phyloP scores from a whole-genome alignment of 345 rosid species.

The Arabidopsis suecica region DNA sequence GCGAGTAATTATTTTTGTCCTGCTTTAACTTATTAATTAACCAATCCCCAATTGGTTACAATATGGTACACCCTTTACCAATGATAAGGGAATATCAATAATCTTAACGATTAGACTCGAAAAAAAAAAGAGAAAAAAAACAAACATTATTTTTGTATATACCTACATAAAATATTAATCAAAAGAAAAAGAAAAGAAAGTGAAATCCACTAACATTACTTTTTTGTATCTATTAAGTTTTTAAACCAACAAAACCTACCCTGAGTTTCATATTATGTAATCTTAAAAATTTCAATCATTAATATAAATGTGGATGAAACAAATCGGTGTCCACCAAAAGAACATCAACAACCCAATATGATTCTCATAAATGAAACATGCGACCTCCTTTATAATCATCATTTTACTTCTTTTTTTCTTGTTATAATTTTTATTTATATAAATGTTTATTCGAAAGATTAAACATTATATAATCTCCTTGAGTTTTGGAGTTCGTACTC shows the following conservation, averaged over 20 bases:
- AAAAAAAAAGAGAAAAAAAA: too few relatives aligned
- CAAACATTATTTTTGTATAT: neutral
- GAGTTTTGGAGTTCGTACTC: neutral
- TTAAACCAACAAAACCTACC: neutral
- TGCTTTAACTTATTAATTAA: too few relatives aligned
- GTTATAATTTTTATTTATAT: neutral
- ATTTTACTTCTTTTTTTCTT: neutral
- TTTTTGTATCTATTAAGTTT: neutral
- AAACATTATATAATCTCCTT: neutral
- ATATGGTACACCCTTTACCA: too few relatives aligned
- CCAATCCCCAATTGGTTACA: too few relatives aligned
- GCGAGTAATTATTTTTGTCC: too few relatives aligned
- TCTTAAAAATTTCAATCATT: too few relatives aligned
- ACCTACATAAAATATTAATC: neutral
- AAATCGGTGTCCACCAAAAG: conserved; percentile 38
- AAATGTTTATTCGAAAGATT: neutral
- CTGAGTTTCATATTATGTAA: neutral
- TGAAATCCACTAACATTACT: neutral
- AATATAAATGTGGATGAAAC: conserved; percentile 3
- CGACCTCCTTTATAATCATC: neutral
- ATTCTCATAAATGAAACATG: conserved; percentile 39
- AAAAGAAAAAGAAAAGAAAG: neutral
- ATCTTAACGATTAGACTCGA: too few relatives aligned
- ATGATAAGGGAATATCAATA: too few relatives aligned
- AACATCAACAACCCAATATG: conserved; percentile 43